Conservation (phyloP, 768 basidiomycete genomes). For the Hirschioporus abietinus region DNA sequence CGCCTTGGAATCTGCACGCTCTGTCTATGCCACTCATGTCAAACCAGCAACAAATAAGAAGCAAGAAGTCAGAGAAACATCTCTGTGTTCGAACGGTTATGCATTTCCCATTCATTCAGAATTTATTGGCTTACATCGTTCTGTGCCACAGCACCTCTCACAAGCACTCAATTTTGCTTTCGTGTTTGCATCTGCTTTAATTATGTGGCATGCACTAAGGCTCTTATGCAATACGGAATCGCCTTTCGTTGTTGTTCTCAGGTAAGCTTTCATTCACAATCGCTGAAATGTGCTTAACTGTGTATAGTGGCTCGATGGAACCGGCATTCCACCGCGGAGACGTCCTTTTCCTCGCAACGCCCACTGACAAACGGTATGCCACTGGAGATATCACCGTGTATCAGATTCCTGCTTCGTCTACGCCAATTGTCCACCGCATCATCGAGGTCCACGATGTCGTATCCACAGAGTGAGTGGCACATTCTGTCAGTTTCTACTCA, state of each 20-base stretch:
- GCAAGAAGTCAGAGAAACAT: too few species aligned
- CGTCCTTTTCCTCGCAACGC: conserved; percentile 46
- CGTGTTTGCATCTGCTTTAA: conserved; percentile 17
- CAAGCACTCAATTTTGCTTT: too few species aligned
- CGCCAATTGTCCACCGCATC: conserved; percentile 50
- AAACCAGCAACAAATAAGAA: too few species aligned
- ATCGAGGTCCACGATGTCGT: conserved; percentile 38
- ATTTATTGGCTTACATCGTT: too few species aligned
- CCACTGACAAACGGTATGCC: conserved; percentile 29
- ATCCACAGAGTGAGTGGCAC: conserved; percentile 19
- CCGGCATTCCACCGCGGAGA: conserved; percentile 46
- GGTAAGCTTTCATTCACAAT: conserved; percentile 26
- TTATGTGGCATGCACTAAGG: conserved; percentile 46
- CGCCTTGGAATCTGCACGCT: too few species aligned
- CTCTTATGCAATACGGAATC: conserved; percentile 44
- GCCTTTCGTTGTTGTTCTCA: conserved; percentile 52
- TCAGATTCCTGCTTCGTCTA: conserved; percentile 39
- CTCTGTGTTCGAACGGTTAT: too few species aligned
- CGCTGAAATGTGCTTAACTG: neutral
- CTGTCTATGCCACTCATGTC: too few species aligned
- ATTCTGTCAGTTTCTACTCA: neutral
- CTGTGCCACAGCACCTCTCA: too few species aligned
- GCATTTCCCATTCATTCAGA: too few species aligned
- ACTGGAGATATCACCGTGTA: conserved; percentile 53
- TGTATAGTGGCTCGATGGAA: conserved; percentile 38